Percentiles rank a stretch among this genome's conserved stretches.
phyloP scores from a whole-genome alignment of 805 yeast genomes.

The Schwanniomyces pseudopolymorphus region DNA sequence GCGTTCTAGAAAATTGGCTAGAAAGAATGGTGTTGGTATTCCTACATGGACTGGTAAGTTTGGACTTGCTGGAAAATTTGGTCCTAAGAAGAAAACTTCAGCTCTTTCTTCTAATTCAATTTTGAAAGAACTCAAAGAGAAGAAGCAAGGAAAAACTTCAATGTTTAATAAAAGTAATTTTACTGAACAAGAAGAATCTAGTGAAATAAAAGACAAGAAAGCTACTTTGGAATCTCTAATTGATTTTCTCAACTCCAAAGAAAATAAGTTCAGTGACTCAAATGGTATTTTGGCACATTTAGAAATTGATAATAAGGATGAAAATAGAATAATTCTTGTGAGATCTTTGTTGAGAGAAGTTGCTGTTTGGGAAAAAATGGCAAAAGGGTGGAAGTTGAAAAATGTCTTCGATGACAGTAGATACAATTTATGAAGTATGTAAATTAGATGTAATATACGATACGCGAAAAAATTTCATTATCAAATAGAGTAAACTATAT shows the following conservation, averaged over 20 bases:
- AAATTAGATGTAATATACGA: background rate
- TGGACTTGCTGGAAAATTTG: slow-evolving; percentile 75
- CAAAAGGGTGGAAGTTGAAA: slow-evolving; percentile 65
- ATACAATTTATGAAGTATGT: background rate
- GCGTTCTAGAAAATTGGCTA: slow-evolving; percentile 57
- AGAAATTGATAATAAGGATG: slow-evolving; percentile 22
- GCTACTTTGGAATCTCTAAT: slow-evolving; percentile 36
- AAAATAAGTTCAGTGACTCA: slow-evolving; percentile 47
- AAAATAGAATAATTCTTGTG: slow-evolving; percentile 57
- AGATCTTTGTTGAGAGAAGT: slow-evolving; percentile 68
- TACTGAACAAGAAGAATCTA: slow-evolving; percentile 22
- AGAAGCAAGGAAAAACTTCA: slow-evolving; percentile 27
- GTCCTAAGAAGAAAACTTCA: slow-evolving; percentile 17
- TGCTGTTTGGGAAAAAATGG: slow-evolving; percentile 62
- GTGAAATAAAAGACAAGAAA: slow-evolving; percentile 15
- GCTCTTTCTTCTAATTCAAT: slow-evolving; percentile 48
- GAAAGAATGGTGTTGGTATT: slow-evolving; percentile 57
- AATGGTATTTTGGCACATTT: slow-evolving; percentile 45
- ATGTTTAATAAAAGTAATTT: slow-evolving; percentile 11
- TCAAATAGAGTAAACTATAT: background rate
- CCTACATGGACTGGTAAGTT: slow-evolving; percentile 97
- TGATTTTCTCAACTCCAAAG: slow-evolving; percentile 33
- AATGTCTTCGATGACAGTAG: slow-evolving; percentile 32
- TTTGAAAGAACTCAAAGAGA: slow-evolving; percentile 46
- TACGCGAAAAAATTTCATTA: background rate